Evolutionary conservation across 352 stramenopile genomes (phyloP).

Genomic region (Phytophthora lateralis): DNA sequence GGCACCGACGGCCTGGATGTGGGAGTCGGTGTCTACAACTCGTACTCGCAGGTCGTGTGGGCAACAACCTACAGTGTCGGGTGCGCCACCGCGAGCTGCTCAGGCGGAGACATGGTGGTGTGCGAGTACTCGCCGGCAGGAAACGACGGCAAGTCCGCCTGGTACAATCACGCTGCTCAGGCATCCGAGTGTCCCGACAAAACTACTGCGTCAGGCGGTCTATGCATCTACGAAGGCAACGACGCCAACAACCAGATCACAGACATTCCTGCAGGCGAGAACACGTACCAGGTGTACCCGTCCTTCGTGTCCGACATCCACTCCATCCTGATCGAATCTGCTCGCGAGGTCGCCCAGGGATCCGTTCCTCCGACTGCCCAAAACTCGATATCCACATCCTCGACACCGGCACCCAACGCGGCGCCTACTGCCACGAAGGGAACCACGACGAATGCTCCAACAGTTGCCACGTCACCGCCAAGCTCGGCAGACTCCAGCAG

Average conservation of each 20-base stretch:
- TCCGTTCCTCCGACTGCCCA: constrained; percentile 14
- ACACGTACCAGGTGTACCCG: constrained; percentile 67
- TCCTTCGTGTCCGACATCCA: constrained; percentile 59
- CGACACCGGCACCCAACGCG: constrained; percentile 3
- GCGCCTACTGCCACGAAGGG: neutral
- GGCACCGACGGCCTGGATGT: constrained; percentile 44
- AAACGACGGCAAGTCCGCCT: constrained; percentile 56
- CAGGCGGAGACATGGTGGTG: constrained; percentile 49
- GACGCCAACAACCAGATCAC: constrained; percentile 58
- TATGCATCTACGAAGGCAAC: constrained; percentile 63
- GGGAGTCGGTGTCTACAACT: constrained; percentile 65
- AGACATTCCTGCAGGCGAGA: constrained; percentile 53
- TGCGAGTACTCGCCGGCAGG: constrained; percentile 66
- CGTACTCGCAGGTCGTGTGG: constrained; percentile 82
- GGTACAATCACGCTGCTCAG: constrained; percentile 63
- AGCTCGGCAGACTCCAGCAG: constrained; percentile 4
- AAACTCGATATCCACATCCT: neutral
- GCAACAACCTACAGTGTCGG: constrained; percentile 59
- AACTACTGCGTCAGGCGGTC: constrained; percentile 67
- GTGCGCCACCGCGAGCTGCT: constrained; percentile 56
- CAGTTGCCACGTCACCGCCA: neutral
- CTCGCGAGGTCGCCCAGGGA: constrained; percentile 34
- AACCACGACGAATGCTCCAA: constrained; percentile 1
- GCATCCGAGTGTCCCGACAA: constrained; percentile 62
- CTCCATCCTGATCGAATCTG: constrained; percentile 44